Evolutionary conservation across 108 stramenopile genomes (phyloP).

Genomic region (Stephanodiscus triporus): DNA sequence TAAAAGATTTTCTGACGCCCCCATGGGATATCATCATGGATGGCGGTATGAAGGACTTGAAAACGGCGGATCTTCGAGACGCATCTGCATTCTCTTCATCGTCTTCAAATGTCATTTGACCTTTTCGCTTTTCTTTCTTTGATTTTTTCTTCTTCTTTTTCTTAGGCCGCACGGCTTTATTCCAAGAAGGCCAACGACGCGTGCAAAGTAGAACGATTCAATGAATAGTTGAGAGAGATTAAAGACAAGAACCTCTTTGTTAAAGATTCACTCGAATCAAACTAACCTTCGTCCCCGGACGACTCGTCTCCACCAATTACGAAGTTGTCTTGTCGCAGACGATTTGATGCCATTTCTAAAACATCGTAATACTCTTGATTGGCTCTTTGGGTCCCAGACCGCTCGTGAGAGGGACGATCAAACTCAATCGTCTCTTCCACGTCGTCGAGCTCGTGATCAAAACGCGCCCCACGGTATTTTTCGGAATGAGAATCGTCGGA

Average conservation of each 20-base stretch:
- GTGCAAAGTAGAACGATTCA: too few species aligned
- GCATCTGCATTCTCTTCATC: conserved; percentile 1
- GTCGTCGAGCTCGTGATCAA: neutral
- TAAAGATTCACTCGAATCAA: neutral
- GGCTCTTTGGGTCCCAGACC: neutral
- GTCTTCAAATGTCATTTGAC: neutral
- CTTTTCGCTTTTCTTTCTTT: conserved; percentile 10
- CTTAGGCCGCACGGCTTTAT: conserved; percentile 11
- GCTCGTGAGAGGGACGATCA: conserved; percentile 3
- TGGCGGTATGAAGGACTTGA: conserved; percentile 17
- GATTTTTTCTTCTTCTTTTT: conserved; percentile 34
- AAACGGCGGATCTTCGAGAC: conserved; percentile 20
- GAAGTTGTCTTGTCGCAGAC: conserved; percentile 7
- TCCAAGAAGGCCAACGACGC: neutral
- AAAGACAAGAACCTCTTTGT: neutral
- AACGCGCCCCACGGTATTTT: neutral
- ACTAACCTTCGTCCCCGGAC: conserved; percentile 14
- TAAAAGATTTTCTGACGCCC: neutral
- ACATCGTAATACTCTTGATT: conserved; percentile 49
- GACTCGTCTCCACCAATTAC: neutral
- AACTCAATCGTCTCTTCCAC: conserved; percentile 6
- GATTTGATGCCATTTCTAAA: conserved; percentile 39
- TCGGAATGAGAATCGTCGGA: neutral
- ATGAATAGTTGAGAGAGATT: neutral
- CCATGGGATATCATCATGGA: conserved; percentile 5